phyloP scores from a whole-genome alignment of 2,329 filamentous ascomycete species.

The Aureobasidium leucospermi region DNA sequence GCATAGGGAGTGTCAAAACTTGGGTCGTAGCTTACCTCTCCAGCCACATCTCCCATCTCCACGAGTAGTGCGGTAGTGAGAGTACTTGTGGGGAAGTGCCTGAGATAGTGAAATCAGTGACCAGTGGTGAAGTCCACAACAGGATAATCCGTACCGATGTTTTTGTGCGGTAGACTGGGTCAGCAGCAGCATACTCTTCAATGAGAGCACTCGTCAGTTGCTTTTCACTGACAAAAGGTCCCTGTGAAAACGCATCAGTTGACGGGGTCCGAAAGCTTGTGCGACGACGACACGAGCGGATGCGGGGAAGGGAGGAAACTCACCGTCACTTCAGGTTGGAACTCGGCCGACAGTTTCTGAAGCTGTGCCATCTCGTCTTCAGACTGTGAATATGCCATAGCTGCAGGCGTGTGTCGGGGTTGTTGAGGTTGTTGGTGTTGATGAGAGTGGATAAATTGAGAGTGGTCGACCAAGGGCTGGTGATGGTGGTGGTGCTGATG shows the following conservation, averaged over 20 bases:
- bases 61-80: conserved; percentile 44
- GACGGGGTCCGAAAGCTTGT: conserved; percentile 8
- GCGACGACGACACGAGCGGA: background rate
- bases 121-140: background rate
- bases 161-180: conserved; percentile 77
- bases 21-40: conserved; percentile 66
- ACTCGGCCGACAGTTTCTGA: conserved; percentile 55
- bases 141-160: conserved; percentile 61
- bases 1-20: conserved; percentile 7
- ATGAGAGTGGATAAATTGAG: conserved; percentile 16
- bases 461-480: conserved; percentile 15
- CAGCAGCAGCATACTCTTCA: conserved; percentile 80
- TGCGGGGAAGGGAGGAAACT: conserved; percentile 23
- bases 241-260: conserved; percentile 44
- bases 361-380: conserved; percentile 54
- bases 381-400: conserved; percentile 33
- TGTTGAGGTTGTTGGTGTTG: conserved; percentile 18
- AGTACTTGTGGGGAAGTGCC: conserved; percentile 76
- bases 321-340: conserved; percentile 51
- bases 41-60: conserved; percentile 96
- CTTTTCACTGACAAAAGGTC: conserved; percentile 73
- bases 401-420: conserved; percentile 16
- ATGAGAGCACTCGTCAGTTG: conserved; percentile 70
- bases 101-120: conserved; percentile 30
- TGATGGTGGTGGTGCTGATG: conserved; percentile 15